Base-by-base conservation (phyloP, 2,329 filamentous ascomycete species). In the Alternaria ethzedia region DNA sequence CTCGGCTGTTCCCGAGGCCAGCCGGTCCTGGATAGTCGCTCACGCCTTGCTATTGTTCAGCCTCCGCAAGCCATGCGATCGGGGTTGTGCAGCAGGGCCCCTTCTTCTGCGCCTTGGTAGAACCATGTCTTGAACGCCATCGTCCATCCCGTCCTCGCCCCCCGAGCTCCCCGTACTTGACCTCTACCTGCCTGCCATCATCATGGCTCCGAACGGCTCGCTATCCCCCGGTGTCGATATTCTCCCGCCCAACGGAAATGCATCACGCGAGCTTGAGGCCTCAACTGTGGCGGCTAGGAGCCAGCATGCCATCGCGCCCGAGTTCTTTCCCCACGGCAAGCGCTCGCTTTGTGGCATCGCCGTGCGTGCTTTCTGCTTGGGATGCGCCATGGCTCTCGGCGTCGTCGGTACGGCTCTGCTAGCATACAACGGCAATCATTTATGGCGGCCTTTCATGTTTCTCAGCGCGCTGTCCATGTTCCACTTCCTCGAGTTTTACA, bases 401-500 rank as follows among this genome's bases (percentile, higher is more conserved):
- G 57, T 80, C 17, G 52, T 80, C 21, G 59, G 77, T 32, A 71
- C 80, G 45, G 55, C 69, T 26, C 54, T 74, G 28, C 69, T 78
- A 41, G 61, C 68, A 59, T 75, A 76, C 63, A 62, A 75, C 41
- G 69, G 72, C 12, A 82, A 75, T 44, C 79, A 82, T 5, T 76
- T 87, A 58, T 91, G 88, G 88, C 83, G 88, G 21, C 78, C 87
- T 1, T 84, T 85, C 9, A 84, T 87, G 78, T 95, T 95, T 82
- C 75, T 91, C 51, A 82, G 83, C 55, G 83, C 89, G 13, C 89
- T 98, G 51, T 87, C 90, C 25, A 72, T 91, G 28, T 98, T 98
- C 82, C 96, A 99, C 84, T 98, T 97, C 82, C 89, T 98, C 79
- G 96, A 99, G 82, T 99, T 94, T 84, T 97, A 90, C 86, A 93